Conservation (phyloP, 306 rosid genomes). For the Bauhinia variegata region DNA sequence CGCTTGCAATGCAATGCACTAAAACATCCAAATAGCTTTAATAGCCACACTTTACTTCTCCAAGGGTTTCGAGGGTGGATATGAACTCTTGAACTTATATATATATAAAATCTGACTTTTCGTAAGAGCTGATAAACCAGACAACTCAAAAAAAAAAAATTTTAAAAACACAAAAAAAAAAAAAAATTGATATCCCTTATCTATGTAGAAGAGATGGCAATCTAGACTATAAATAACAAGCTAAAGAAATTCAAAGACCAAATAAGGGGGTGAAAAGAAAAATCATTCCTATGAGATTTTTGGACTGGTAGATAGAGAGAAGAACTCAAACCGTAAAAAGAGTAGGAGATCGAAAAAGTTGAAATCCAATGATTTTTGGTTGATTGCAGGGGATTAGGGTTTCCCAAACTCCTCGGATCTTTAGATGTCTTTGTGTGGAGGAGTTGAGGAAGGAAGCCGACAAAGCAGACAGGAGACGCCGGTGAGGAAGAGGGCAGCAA, state of each 20-base stretch:
- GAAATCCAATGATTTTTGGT: background rate
- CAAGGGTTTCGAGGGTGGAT: background rate
- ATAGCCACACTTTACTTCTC: slow-evolving; percentile 13
- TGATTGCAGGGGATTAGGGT: slow-evolving; percentile 31
- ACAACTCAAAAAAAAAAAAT: background rate
- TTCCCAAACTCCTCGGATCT: slow-evolving; percentile 55
- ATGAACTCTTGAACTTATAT: background rate
- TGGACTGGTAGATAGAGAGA: background rate
- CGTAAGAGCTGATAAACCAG: background rate
- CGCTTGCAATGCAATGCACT: slow-evolving; percentile 1
- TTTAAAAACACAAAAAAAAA: too few species aligned
- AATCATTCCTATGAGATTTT: background rate
- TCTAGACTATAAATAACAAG: background rate
- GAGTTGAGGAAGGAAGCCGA: slow-evolving; percentile 31
- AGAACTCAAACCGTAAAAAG: slow-evolving; percentile 28
- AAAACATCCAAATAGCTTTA: slow-evolving; percentile 4
- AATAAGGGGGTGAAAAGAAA: background rate
- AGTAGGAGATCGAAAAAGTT: slow-evolving; percentile 23
- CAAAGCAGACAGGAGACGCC: slow-evolving; percentile 6
- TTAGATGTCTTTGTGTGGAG: slow-evolving; percentile 22
- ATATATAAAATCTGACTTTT: background rate
- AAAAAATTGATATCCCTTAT: background rate
- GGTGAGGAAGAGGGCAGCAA: background rate
- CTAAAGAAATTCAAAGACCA: background rate
- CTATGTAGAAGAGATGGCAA: background rate